Base-by-base conservation (phyloP, 495 filamentous ascomycete genomes). In the Hypoxylon cercidicola region DNA sequence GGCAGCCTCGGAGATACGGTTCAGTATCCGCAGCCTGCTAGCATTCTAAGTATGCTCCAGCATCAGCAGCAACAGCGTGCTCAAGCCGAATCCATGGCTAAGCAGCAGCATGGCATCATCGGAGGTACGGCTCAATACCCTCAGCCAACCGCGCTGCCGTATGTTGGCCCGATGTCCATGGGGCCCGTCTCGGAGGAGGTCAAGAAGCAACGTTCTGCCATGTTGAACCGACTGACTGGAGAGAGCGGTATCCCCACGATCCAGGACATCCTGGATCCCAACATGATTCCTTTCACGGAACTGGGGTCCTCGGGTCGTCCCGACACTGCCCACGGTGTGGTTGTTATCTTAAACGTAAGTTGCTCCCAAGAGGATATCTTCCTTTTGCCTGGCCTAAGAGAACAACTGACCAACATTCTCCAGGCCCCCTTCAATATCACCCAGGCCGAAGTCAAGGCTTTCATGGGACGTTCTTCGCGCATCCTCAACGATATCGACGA, bases 371-470 rank as follows among this genome's bases (percentile, higher is more conserved):
- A 15, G 49, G 11, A 46, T 62, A 15, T 11, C 40, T 8, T 21
- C 1, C 39, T 16, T 25, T 48, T 19, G 11, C n/a, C 12, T 6
- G 35, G 25, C 43, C 37, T 40, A 20, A 20, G 0, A 19, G 30
- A 25, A 11, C 3, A 2, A 32, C 1, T 20, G 8, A 30, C 62
- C 64, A 53, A 69, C 44, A 18, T 18, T 40, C 3, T 15, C 37
- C 20, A 91, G 89, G 90, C 92, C 45, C 90, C 90, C 0, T 94
- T 88, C 64, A 72, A 76, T 2, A 78, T 89, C 30, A 87, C 83
- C 3, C 88, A 88, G n/a, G 62, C 82, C 7, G 89, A 93, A 62
- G 80, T 93, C 18, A 75, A 84, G 30, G 87, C 89, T 11, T 85
- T 91, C 68, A 75, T 93, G 10, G 90, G 90, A n/a, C 83, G 85